phyloP scores from a whole-genome alignment of 768 basidiomycete species.

The Boletus rex-veris region DNA sequence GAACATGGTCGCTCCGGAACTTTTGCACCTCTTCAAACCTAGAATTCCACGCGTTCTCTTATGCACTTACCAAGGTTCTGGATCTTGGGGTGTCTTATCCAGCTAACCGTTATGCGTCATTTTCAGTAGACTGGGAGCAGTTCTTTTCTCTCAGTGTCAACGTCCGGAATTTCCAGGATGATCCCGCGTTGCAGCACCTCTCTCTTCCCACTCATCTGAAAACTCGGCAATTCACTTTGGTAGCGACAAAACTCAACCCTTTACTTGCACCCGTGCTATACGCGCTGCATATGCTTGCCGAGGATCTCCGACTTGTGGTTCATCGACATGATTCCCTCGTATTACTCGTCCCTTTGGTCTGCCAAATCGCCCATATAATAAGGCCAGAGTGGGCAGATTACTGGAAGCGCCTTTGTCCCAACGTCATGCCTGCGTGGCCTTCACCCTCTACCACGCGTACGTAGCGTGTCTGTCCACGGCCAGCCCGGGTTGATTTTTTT shows the following conservation, averaged over 20 bases:
- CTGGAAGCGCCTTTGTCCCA: constrained; percentile 80
- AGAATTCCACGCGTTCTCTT: constrained; percentile 56
- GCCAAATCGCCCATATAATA: constrained; percentile 56
- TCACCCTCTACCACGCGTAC: constrained; percentile 36
- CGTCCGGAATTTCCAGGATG: constrained; percentile 51
- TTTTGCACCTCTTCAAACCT: constrained; percentile 43
- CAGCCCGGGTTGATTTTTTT: constrained; percentile 11
- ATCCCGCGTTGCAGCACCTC: constrained; percentile 51
- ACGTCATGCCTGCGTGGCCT: constrained; percentile 58
- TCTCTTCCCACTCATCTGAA: constrained; percentile 32
- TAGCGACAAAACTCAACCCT: constrained; percentile 36
- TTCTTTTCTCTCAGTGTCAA: constrained; percentile 43
- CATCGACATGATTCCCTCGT: constrained; percentile 54
- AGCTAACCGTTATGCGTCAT: constrained; percentile 9
- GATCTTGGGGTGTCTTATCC: constrained; percentile 33
- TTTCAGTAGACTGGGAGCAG: constrained; percentile 44
- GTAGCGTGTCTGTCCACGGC: background rate
- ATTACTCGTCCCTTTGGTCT: constrained; percentile 59
- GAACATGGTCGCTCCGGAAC: constrained; percentile 49
- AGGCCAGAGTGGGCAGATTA: constrained; percentile 90
- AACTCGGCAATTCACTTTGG: constrained; percentile 25
- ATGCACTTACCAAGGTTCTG: constrained; percentile 50
- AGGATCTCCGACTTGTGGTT: constrained; percentile 59
- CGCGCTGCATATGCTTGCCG: constrained; percentile 77
- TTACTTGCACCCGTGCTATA: constrained; percentile 60